Conservation (phyloP, 257 asterid genomes). For the Lithospermum erythrorhizon region DNA sequence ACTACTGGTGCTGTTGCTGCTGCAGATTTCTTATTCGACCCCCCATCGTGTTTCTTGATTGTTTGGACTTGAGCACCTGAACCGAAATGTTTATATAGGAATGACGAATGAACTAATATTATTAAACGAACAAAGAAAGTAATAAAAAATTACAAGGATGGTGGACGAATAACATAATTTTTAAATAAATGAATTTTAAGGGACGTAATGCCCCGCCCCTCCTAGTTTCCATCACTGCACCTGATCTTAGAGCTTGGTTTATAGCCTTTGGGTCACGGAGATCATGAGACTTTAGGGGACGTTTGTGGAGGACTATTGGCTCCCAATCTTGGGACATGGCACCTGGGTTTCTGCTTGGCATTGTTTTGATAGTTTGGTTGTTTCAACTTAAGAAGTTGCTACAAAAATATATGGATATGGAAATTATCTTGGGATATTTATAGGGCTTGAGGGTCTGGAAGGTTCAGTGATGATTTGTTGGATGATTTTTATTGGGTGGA, state of each 20-base stretch:
- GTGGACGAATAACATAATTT: too few species aligned
- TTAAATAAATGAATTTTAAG: too few species aligned
- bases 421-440: neutral
- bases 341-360: slow-evolving; percentile 26
- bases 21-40: slow-evolving; percentile 20
- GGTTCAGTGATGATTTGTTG: slow-evolving; percentile 8
- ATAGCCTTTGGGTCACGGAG: slow-evolving; percentile 17
- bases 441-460: slow-evolving; percentile 15
- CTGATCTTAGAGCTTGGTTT: slow-evolving; percentile 33
- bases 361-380: slow-evolving; percentile 1
- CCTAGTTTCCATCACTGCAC: too few species aligned
- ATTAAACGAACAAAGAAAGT: too few species aligned
- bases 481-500: slow-evolving; percentile 1
- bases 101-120: too few species aligned
- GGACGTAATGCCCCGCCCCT: too few species aligned
- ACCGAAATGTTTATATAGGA: too few species aligned
- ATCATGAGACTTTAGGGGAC: slow-evolving; percentile 15
- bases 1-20: neutral
- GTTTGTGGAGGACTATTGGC: slow-evolving; percentile 33
- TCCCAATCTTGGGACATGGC: slow-evolving; percentile 34
- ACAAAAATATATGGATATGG: neutral
- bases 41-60: slow-evolving; percentile 29
- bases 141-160: too few species aligned
- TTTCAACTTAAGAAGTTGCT: too few species aligned
- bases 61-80: slow-evolving; percentile 33